A percentile compares a stretch with the other conserved stretches of the same genome.
phyloP scores from a whole-genome alignment of 2,329 filamentous ascomycete species.

The Uncinocarpus reesii region DNA sequence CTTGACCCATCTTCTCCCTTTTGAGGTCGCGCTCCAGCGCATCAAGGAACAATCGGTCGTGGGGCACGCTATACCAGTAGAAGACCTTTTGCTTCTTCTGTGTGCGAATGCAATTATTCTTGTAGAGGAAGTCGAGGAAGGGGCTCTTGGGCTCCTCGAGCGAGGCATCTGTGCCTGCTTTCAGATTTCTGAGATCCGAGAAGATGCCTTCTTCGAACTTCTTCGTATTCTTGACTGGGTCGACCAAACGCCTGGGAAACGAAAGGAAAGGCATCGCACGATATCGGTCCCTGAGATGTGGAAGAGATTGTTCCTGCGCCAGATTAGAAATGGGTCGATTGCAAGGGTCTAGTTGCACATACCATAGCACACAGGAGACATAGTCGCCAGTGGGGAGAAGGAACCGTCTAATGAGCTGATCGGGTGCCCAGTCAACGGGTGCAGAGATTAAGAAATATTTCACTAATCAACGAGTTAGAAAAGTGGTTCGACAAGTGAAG shows the following conservation, averaged over 20 bases:
- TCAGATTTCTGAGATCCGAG: conserved; percentile 93
- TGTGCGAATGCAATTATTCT: conserved; percentile 99
- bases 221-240: conserved; percentile 97
- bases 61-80: conserved; percentile 99
- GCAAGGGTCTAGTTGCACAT: conserved; percentile 24
- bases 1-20: conserved; percentile 98
- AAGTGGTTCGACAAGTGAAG: background rate
- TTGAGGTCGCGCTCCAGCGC: conserved; percentile 94
- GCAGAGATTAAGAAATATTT: conserved; percentile 99
- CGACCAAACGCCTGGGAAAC: conserved; percentile 97
- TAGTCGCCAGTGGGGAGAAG: conserved; percentile 96
- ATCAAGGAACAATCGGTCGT: conserved; percentile 94
- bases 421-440: conserved; percentile 91
- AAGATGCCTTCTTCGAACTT: conserved; percentile 99
- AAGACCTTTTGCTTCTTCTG: conserved; percentile 99
- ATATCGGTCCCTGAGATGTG: conserved; percentile 99
- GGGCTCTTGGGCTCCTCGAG: conserved; percentile 97
- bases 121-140: conserved; percentile 97
- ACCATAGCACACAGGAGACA: conserved; percentile 94
- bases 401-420: conserved; percentile 94
- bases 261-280: conserved; percentile 91
- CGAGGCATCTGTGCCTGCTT: conserved; percentile 94
- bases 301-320: conserved; percentile 82
- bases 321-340: conserved; percentile 1
- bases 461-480: conserved; percentile 45